These are phyloP conservation scores for Backusella tarrabulga DNA, from an alignment of 192 early-diverging fungal genomes.

Conservation along the genomic window DNA sequence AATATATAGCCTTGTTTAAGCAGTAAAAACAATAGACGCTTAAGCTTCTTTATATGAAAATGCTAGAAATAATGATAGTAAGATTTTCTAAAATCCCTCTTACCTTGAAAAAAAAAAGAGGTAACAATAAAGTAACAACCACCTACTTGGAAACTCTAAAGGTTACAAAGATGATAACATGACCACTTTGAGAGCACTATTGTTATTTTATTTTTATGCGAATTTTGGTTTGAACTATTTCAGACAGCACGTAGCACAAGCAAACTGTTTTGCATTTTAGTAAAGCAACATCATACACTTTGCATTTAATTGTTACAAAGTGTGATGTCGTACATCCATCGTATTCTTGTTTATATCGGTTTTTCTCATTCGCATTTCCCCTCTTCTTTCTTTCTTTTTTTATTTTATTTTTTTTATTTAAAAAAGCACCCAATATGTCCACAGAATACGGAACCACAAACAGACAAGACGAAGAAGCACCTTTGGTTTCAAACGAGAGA, in stretches of 20 bases:
- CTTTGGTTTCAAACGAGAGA: slow-evolving; percentile 10
- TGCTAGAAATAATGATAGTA: no score
- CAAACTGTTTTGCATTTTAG: neutral
- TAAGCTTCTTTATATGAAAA: no score
- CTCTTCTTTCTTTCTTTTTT: neutral
- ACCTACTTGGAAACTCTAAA: neutral
- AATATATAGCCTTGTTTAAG: no score
- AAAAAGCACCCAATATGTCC: slow-evolving; percentile 9
- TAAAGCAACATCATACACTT: neutral
- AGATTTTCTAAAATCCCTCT: no score
- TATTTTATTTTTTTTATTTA: neutral
- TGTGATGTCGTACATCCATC: neutral
- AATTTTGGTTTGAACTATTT: neutral
- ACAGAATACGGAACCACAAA: slow-evolving; percentile 34
- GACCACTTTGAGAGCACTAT: neutral
- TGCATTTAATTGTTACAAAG: neutral
- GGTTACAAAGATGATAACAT: neutral
- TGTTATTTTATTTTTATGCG: neutral
- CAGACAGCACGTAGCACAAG: neutral
- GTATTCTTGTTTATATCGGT: neutral
- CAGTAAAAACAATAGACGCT: no score
- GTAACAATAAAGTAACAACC: neutral
- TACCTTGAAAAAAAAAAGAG: neutral
- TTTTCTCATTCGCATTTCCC: neutral
- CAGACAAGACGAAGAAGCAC: slow-evolving; percentile 31